A percentile compares a stretch with the other conserved stretches of the same genome.
These are phyloP conservation scores for Eremothecium sinecaudum DNA, from an alignment of 1,139 yeast genomes.

Conservation along the genomic window DNA sequence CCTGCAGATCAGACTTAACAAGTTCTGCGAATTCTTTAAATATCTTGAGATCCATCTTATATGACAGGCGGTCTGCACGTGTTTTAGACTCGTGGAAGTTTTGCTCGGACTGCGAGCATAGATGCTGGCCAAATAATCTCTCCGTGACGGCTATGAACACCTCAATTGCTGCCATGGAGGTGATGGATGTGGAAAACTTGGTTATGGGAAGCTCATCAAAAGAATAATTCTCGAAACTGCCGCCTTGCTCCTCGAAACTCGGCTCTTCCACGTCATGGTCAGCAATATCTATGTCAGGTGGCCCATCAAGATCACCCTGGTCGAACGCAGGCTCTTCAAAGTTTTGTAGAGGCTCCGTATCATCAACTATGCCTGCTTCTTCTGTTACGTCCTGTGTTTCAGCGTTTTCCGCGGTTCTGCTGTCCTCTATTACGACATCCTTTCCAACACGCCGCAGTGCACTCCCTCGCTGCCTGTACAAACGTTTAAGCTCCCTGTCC, in stretches of 20 bases:
- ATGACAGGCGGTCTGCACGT: constrained; percentile 13
- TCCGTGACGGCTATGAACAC: constrained; percentile 16
- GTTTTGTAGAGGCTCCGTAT: neutral
- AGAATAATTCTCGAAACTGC: constrained; percentile 1
- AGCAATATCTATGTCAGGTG: neutral
- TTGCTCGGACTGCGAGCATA: constrained; percentile 17
- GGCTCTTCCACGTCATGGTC: neutral
- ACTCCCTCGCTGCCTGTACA: constrained; percentile 26
- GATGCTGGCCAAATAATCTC: constrained; percentile 16
- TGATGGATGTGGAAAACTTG: constrained; percentile 19
- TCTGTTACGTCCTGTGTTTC: neutral
- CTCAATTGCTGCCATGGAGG: constrained; percentile 22
- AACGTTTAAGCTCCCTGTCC: constrained; percentile 18
- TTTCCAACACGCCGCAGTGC: constrained; percentile 18
- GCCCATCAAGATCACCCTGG: neutral
- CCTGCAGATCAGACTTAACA: constrained; percentile 20
- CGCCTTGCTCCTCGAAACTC: neutral
- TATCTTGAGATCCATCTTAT: constrained; percentile 24
- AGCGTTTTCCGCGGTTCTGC: neutral
- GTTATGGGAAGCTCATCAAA: constrained; percentile 17
- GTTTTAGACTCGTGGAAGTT: constrained; percentile 14
- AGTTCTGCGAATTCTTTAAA: constrained; percentile 16
- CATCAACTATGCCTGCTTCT: neutral
- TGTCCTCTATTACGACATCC: constrained; percentile 7
- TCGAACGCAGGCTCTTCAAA: neutral